These are phyloP conservation scores for Alternaria burnsii DNA, from an alignment of 2,329 filamentous ascomycete genomes.

Conservation along the genomic window DNA sequence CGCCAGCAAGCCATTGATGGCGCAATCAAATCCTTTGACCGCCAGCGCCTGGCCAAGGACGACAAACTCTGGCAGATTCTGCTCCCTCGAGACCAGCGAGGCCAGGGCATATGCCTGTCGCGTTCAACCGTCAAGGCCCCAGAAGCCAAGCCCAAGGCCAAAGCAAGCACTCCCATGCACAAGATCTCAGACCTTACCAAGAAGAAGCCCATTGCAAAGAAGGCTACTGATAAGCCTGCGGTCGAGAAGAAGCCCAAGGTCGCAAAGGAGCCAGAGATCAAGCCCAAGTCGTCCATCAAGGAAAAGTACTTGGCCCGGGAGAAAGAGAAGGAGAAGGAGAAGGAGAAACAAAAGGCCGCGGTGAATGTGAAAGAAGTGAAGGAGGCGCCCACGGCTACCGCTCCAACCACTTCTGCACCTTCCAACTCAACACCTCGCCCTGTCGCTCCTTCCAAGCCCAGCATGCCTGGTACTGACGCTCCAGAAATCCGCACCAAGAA, in stretches of 20 bases:
- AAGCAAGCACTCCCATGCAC: slow-evolving; percentile 46
- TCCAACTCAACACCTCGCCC: slow-evolving; percentile 26
- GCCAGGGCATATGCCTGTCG: slow-evolving; percentile 68
- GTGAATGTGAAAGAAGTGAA: slow-evolving; percentile 37
- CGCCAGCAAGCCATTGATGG: slow-evolving; percentile 68
- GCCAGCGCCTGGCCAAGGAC: slow-evolving; percentile 65
- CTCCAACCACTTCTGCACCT: slow-evolving; percentile 24
- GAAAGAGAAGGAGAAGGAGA: slow-evolving; percentile 36
- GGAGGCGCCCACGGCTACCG: slow-evolving; percentile 28
- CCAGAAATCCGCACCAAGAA: slow-evolving; percentile 44
- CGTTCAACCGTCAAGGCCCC: slow-evolving; percentile 62
- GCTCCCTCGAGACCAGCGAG: slow-evolving; percentile 67
- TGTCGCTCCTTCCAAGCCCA: slow-evolving; percentile 30
- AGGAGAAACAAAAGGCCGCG: slow-evolving; percentile 32
- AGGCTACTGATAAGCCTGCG: slow-evolving; percentile 56
- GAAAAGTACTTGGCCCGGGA: slow-evolving; percentile 32
- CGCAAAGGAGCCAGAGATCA: slow-evolving; percentile 24
- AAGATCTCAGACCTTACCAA: slow-evolving; percentile 52
- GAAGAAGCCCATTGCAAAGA: slow-evolving; percentile 54
- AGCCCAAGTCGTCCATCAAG: slow-evolving; percentile 38
- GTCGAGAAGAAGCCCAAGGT: slow-evolving; percentile 31
- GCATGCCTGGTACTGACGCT: slow-evolving; percentile 30
- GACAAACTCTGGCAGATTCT: slow-evolving; percentile 71
- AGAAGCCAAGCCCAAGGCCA: slow-evolving; percentile 48
- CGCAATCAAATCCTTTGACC: slow-evolving; percentile 70